A percentile compares a stretch with the other conserved stretches of the same genome.
Evolutionary conservation across 257 asterid genomes (phyloP).

Genomic region (Vinca minor): DNA sequence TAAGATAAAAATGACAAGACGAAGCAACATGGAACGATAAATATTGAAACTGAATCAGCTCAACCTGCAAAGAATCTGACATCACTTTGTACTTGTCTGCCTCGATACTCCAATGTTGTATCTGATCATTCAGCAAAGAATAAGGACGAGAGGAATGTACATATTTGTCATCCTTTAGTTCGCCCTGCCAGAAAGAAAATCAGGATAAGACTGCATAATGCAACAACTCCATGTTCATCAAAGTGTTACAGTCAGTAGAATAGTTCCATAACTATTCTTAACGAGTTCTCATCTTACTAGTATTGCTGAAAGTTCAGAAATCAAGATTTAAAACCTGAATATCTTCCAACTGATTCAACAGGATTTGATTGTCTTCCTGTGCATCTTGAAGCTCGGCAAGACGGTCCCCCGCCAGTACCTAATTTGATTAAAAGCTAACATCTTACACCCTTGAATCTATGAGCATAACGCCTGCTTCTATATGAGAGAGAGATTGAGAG

Average conservation of each 20-base stretch:
- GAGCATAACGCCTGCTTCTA: constrained; percentile 8
- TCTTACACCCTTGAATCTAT: constrained; percentile 1
- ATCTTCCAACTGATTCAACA: constrained; percentile 85
- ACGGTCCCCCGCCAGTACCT: constrained; percentile 84
- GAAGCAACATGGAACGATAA: constrained; percentile 6
- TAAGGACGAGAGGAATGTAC: constrained; percentile 69
- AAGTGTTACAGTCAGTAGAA: not conserved
- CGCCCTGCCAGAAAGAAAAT: constrained; percentile 43
- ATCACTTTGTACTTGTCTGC: constrained; percentile 61
- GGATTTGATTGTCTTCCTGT: constrained; percentile 59
- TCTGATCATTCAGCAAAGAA: constrained; percentile 72
- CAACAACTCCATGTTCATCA: not conserved
- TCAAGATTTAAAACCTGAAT: constrained; percentile 54
- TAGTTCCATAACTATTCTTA: not conserved
- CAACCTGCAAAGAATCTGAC: constrained; percentile 76
- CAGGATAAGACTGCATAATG: constrained; percentile 2
- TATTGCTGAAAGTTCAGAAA: not conserved
- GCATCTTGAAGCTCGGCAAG: constrained; percentile 85
- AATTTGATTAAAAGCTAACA: constrained; percentile 23
- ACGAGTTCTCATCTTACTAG: not conserved
- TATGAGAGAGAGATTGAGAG: too few relatives aligned
- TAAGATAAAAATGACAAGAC: constrained; percentile 11
- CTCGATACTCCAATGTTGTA: constrained; percentile 83
- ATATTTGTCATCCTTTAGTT: constrained; percentile 67
- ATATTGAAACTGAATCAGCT: constrained; percentile 19